A percentile compares a stretch with the other conserved stretches of the same genome.
phyloP scores from a whole-genome alignment of 345 rosid genomes.

The Euphorbia pulcherrima region DNA sequence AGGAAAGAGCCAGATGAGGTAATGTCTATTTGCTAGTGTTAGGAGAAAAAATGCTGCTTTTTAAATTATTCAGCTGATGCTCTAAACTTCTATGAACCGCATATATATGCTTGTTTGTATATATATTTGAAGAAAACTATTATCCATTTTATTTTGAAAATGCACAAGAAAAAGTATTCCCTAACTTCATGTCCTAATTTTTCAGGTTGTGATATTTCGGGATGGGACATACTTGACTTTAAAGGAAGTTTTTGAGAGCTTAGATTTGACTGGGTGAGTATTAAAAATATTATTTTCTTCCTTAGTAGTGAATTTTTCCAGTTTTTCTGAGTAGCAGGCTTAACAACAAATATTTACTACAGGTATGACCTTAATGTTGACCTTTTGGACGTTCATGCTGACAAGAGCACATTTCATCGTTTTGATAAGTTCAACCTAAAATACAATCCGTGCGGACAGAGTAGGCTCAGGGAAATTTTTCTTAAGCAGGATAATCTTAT shows the following conservation, averaged over 20 bases:
- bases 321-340: not conserved
- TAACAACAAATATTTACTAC: constrained; percentile 18
- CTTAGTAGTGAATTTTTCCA: not conserved
- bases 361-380: constrained; percentile 96
- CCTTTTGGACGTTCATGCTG: constrained; percentile 98
- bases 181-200: constrained; percentile 6
- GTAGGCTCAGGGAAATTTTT: constrained; percentile 98
- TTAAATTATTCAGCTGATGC: not conserved
- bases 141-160: not conserved
- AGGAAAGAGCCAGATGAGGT: constrained; percentile 99
- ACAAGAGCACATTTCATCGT: constrained; percentile 99
- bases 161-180: not conserved
- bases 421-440: constrained; percentile 98
- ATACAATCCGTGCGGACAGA: constrained; percentile 99
- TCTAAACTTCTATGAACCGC: not conserved
- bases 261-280: constrained; percentile 84
- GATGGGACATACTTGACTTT: constrained; percentile 97
- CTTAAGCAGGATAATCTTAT: constrained; percentile 98
- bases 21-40: constrained; percentile 12
- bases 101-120: not conserved
- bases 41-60: not conserved
- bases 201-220: constrained; percentile 95
- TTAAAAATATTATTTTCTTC: not conserved
- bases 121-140: not conserved
- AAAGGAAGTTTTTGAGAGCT: constrained; percentile 93